Evolutionary conservation across 1,284 basidiomycete species (phyloP), one percentile per base, ranked within the genome.

Genomic region (Ustilago loliicola): DNA sequence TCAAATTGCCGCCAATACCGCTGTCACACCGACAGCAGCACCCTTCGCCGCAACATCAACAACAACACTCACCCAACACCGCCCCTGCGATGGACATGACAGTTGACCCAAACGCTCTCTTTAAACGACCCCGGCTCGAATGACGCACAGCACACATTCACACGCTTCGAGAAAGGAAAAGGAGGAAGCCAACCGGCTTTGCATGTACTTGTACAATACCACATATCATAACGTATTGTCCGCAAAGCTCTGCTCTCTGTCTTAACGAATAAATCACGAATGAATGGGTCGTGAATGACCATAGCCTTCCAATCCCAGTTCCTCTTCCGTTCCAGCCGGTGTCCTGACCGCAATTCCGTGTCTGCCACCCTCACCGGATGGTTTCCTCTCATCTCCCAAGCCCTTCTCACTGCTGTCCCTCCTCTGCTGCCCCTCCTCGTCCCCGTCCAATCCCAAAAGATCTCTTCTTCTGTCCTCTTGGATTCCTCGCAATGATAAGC

Each of bases 401-500:
- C 25, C 55, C 29, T 17, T 25, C 11, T 48, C 45, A 7, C 17
- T 30, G 27, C 45, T 48, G 17, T 59, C 57, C 21, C n/a, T 36
- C 21, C 30, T 32, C 19, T 59, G 25, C 2, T 29, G 30, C 32
- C 25, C 36, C 11, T 25, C 55, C 6, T 61, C 71, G 29, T 70
- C 62, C 10, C 48, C 64, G 34, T 75, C 77, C 40, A 79, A 36
- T 15, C 80, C 81, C 15, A 81, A 60, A 15, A 80, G 30, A n/a
- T 79, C 61, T 23, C 74, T 70, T 30, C 79, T 65, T 2, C 81
- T 66, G 10, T 74, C 72, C 38, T 80, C 76, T 48, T 83, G 80
- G 45, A 83, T 82, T n/a, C 68, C 72, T 47, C 73, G 54, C 32
- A 81, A 48, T 5, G 72, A 72, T 2, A 68, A 34, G 19, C 74